Percentiles rank a stretch among this genome's conserved stretches.
Conservation (phyloP, 495 filamentous ascomycete species). For the Platismatia glauca region DNA sequence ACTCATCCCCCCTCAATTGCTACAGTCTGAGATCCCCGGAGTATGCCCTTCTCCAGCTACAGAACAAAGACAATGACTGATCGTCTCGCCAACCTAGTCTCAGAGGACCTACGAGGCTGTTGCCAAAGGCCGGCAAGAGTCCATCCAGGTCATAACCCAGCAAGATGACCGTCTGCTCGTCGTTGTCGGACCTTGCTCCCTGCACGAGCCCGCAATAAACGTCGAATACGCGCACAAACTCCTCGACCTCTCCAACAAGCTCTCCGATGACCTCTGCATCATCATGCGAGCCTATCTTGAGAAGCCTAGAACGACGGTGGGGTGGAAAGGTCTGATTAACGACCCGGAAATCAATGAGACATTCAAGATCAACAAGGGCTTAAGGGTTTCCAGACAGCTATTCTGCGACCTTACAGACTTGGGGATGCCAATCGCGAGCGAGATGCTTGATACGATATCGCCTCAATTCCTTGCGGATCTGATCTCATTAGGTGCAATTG, state of each 20-base stretch:
- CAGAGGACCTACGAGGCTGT: slow-evolving; percentile 70
- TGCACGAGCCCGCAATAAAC: slow-evolving; percentile 89
- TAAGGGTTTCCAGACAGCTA: slow-evolving; percentile 77
- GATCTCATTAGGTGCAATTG: slow-evolving; percentile 84
- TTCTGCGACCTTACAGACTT: slow-evolving; percentile 90
- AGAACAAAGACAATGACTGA: background rate
- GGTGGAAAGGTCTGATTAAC: slow-evolving; percentile 99
- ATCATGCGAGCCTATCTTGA: slow-evolving; percentile 98
- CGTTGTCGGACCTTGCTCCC: slow-evolving; percentile 91
- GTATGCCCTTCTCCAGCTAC: slow-evolving; percentile 42
- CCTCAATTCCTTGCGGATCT: slow-evolving; percentile 97
- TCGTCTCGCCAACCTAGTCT: slow-evolving; percentile 46
- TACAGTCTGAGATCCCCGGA: slow-evolving; percentile 81
- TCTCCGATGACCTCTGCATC: slow-evolving; percentile 81
- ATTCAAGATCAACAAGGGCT: slow-evolving; percentile 97
- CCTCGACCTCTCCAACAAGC: slow-evolving; percentile 75
- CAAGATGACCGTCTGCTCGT: slow-evolving; percentile 71
- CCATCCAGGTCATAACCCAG: slow-evolving; percentile 70
- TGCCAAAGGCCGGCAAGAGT: slow-evolving; percentile 68
- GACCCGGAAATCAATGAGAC: slow-evolving; percentile 98
- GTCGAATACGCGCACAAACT: slow-evolving; percentile 89
- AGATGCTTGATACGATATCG: slow-evolving; percentile 98
- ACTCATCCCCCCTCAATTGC: slow-evolving; percentile 78
- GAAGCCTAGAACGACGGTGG: slow-evolving; percentile 96
- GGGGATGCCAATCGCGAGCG: slow-evolving; percentile 96